Base-by-base conservation (phyloP, 495 filamentous ascomycete species). In the Massariosphaeria phaeospora region DNA sequence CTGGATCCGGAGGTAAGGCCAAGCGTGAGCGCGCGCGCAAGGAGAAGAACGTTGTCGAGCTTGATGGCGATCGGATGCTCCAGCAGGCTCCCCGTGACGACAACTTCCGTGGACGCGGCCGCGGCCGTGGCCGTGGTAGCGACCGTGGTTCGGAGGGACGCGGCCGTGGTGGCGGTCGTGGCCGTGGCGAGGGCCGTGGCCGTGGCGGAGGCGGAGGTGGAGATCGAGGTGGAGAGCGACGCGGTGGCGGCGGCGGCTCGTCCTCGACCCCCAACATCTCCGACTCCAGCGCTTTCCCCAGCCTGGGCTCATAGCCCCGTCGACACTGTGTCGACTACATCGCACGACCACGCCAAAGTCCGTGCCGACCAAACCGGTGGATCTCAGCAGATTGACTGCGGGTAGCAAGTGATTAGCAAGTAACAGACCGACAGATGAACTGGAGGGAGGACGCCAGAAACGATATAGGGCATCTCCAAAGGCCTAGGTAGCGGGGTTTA, bases 21-120 rank as follows among this genome's bases (percentile, higher is more conserved):
- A 85, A 86, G 81, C 86, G 89, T 64, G 80, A 87, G 73, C 84
- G 88, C 67, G 84, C 93, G 77, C 86, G 86, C 76, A 96, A 96
- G 83, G 76, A 85, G 71, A 96, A 96, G 84, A 82, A 85, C 70
- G 66, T 84, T 70, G 70, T 98, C 54, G 88, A 94, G 55, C 84
- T 98, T 52, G 93, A 96, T 69, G 73, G 88, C 60, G 80, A 81
- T 66, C 77, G 88, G 49, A 71, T 73, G 45, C n/a, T n/a, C n/a
- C 67, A 46, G 39, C 41, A 50, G 24, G 43, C 27, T n/a, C 65
- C 55, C 61, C 67, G 75, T 61, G 76, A 78, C 40, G 73, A 64
- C 57, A 68, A 69, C 46, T 65, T 62, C 54, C n/a, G n/a, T n/a
- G 65, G 72, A 64, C 64, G 69, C 18, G 61, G 62, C 21, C 51